Conservation (phyloP, 768 basidiomycete genomes). For the Coprinopsis cinerea region DNA sequence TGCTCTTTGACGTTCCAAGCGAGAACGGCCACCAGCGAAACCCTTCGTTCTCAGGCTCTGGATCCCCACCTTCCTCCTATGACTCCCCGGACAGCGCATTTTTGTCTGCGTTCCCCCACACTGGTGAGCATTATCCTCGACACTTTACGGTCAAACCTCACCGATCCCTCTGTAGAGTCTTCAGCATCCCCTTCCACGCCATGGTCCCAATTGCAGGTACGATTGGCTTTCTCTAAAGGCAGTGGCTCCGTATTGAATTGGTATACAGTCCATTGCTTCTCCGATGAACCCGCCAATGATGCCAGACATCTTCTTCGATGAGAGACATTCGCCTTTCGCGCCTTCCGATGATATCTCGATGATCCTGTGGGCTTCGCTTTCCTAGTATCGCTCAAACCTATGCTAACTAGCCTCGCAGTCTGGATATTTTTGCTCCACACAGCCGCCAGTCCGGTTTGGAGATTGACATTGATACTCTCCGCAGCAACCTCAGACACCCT, state of each 20-base stretch:
- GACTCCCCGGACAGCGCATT: constrained; percentile 49
- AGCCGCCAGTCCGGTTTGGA: constrained; percentile 71
- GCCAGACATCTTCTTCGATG: constrained; percentile 45
- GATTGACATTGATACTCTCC: constrained; percentile 59
- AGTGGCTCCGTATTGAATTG: constrained; percentile 4
- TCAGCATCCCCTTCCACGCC: constrained; percentile 46
- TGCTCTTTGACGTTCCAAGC: constrained; percentile 66
- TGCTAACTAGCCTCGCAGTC: constrained; percentile 32
- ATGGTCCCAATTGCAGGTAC: constrained; percentile 40
- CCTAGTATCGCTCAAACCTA: constrained; percentile 9
- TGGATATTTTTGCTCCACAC: constrained; percentile 73
- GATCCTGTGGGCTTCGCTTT: constrained; percentile 47
- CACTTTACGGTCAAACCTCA: neutral
- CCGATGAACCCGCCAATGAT: constrained; percentile 47
- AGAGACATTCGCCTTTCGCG: constrained; percentile 41
- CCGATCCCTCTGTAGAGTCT: constrained; percentile 27
- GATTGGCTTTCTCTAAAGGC: neutral
- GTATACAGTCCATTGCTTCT: constrained; percentile 34
- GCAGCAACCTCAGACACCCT: constrained; percentile 53
- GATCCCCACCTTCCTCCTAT: constrained; percentile 41
- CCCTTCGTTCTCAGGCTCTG: constrained; percentile 44
- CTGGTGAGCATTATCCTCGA: constrained; percentile 27
- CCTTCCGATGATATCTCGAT: constrained; percentile 56
- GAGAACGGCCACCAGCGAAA: constrained; percentile 8
- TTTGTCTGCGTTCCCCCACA: constrained; percentile 49